phyloP scores from a whole-genome alignment of 2,329 filamentous ascomycete species.

The Reticulascus tulasneorum region DNA sequence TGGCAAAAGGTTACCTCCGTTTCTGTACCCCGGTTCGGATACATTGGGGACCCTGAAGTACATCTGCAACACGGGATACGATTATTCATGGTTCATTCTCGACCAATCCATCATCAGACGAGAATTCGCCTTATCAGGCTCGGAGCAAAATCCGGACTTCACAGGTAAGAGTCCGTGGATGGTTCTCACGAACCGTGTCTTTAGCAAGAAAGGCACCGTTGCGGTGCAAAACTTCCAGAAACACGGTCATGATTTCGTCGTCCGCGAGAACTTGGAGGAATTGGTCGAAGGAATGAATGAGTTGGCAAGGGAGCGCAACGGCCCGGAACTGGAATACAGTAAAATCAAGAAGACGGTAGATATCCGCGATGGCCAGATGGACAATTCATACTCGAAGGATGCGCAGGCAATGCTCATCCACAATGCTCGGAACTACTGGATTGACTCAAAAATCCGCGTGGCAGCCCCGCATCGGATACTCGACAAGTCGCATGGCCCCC shows the following conservation, averaged over 20 bases:
- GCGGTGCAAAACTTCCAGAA: slow-evolving; percentile 57
- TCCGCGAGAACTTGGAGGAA: slow-evolving; percentile 51
- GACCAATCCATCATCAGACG: slow-evolving; percentile 55
- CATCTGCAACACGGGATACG: slow-evolving; percentile 57
- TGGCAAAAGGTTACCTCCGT: slow-evolving; percentile 53
- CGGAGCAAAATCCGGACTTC: slow-evolving; percentile 60
- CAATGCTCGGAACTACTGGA: slow-evolving; percentile 53
- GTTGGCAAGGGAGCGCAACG: slow-evolving; percentile 41
- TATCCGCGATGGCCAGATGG: slow-evolving; percentile 51
- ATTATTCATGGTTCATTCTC: slow-evolving; percentile 62
- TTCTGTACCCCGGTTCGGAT: slow-evolving; percentile 54
- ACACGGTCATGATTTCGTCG: slow-evolving; percentile 56
- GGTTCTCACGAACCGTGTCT: slow-evolving; percentile 44
- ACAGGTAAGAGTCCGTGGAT: slow-evolving; percentile 54
- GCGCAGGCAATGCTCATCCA: slow-evolving; percentile 59
- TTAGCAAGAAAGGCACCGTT: slow-evolving; percentile 47
- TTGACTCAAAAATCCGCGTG: slow-evolving; percentile 47
- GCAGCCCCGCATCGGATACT: slow-evolving; percentile 50
- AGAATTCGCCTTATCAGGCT: slow-evolving; percentile 59
- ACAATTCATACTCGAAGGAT: slow-evolving; percentile 55
- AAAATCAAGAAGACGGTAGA: slow-evolving; percentile 44
- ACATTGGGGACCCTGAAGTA: slow-evolving; percentile 55
- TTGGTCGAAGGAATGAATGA: slow-evolving; percentile 57
- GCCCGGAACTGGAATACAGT: slow-evolving; percentile 42
- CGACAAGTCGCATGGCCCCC: slow-evolving; percentile 51